A percentile compares a stretch with the other conserved stretches of the same genome.
Conservation (phyloP, 164 flowering plant species). For the Aristolochia californica region DNA sequence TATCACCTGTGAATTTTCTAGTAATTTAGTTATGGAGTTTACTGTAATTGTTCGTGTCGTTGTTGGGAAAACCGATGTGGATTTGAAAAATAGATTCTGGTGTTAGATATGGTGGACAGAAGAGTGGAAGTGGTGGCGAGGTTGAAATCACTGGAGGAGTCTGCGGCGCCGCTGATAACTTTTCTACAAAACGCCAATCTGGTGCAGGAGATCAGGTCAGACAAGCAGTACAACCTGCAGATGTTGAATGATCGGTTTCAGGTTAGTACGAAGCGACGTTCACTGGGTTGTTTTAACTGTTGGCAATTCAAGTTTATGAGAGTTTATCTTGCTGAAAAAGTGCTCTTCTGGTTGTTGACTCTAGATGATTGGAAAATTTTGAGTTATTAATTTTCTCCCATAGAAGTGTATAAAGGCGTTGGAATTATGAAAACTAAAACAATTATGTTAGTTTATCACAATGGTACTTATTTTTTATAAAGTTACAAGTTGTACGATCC, state of each 20-base stretch:
- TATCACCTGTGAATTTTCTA: background rate
- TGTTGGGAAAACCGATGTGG: too few species aligned
- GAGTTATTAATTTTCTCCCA: too few species aligned
- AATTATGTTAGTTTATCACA: too few species aligned
- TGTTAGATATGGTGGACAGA: constrained; percentile 79
- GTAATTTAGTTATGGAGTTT: background rate
- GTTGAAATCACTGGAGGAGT: constrained; percentile 75
- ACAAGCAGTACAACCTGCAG: constrained; percentile 83
- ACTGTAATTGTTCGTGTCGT: background rate
- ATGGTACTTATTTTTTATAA: too few species aligned
- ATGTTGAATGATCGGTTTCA: constrained; percentile 86
- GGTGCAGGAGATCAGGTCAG: constrained; percentile 71
- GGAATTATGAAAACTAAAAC: too few species aligned
- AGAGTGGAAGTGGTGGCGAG: constrained; percentile 74
- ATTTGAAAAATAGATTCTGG: background rate
- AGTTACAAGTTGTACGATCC: too few species aligned
- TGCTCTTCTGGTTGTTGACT: too few species aligned
- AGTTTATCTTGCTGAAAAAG: too few species aligned
- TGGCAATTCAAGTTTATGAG: too few species aligned
- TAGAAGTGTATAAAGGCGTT: too few species aligned
- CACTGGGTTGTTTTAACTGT: background rate
- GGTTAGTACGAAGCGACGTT: constrained; percentile 22
- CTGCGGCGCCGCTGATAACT: constrained; percentile 60
- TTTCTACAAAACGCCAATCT: constrained; percentile 67
- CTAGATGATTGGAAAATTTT: too few species aligned